phyloP scores from a whole-genome alignment of 805 yeast species.

The Brettanomyces sp. region DNA sequence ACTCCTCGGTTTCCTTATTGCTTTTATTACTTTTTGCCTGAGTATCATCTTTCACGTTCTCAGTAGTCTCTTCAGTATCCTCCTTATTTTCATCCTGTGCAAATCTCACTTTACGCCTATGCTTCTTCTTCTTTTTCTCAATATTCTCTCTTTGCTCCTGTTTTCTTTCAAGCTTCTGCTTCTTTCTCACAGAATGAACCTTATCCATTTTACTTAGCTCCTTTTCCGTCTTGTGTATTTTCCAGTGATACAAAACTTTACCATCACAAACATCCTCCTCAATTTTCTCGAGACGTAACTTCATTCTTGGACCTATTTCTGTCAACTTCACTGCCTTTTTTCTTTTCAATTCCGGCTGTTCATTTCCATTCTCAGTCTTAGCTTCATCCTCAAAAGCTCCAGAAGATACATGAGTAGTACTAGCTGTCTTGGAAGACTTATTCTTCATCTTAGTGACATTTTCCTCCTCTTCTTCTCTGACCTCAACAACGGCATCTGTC shows the following conservation, averaged over 20 bases:
- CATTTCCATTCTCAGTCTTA: slow-evolving; percentile 9
- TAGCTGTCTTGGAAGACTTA: slow-evolving; percentile 7
- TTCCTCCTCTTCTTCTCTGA: slow-evolving; percentile 24
- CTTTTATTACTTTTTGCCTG: not conserved
- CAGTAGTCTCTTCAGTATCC: slow-evolving; percentile 55
- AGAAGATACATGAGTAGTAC: not conserved
- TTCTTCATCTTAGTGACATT: slow-evolving; percentile 16
- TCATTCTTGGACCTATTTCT: slow-evolving; percentile 88
- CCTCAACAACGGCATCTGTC: slow-evolving; percentile 75
- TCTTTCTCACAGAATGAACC: slow-evolving; percentile 52
- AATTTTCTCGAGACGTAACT: slow-evolving; percentile 67
- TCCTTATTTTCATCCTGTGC: slow-evolving; percentile 67
- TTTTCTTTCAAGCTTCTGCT: slow-evolving; percentile 61
- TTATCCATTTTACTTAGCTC: slow-evolving; percentile 58
- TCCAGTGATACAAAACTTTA: slow-evolving; percentile 77
- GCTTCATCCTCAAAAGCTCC: slow-evolving; percentile 6
- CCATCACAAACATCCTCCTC: slow-evolving; percentile 91
- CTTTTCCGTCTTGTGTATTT: slow-evolving; percentile 48
- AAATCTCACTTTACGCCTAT: slow-evolving; percentile 65
- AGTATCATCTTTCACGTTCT: not conserved
- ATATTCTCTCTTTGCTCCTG: slow-evolving; percentile 74
- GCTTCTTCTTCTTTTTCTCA: slow-evolving; percentile 60
- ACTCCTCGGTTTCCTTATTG: not conserved
- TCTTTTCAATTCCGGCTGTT: slow-evolving; percentile 19
- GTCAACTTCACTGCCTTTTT: slow-evolving; percentile 87